Evolutionary conservation across 176 grass and related monocot species (phyloP).

Genomic region (Pharus latifolius): DNA sequence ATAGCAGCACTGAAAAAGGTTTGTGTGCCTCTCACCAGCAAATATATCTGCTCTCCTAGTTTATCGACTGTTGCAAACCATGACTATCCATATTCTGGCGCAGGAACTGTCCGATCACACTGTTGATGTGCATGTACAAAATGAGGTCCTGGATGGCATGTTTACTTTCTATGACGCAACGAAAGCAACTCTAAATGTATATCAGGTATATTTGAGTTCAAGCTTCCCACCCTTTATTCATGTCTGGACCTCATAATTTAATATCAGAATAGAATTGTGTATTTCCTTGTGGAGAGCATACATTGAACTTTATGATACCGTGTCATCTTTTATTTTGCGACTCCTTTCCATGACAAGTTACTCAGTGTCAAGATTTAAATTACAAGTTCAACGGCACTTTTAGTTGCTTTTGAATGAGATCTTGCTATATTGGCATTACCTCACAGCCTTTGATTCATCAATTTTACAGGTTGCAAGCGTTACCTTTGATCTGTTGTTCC

Average conservation of each 20-base stretch:
- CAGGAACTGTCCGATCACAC: slow-evolving; percentile 89
- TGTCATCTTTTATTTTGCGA: neutral
- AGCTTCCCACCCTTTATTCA: neutral
- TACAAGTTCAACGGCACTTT: neutral
- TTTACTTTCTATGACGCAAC: slow-evolving; percentile 93
- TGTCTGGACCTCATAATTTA: neutral
- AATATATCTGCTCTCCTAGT: neutral
- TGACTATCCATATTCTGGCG: slow-evolving; percentile 7
- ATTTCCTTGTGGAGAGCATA: neutral
- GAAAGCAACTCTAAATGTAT: slow-evolving; percentile 71
- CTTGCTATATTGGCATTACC: neutral
- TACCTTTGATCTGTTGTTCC: slow-evolving; percentile 83
- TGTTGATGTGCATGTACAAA: slow-evolving; percentile 75
- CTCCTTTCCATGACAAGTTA: neutral
- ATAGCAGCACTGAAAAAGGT: slow-evolving; percentile 78
- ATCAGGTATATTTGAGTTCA: slow-evolving; percentile 56
- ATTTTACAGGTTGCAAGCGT: slow-evolving; percentile 82
- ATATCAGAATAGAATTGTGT: neutral
- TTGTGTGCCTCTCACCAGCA: neutral
- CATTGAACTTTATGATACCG: neutral
- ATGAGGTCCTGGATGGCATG: slow-evolving; percentile 76
- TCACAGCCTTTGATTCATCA: neutral
- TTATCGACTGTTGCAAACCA: neutral
- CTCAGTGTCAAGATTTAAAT: neutral
- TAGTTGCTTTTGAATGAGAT: neutral